These are phyloP conservation scores for Quillaja saponaria DNA, from an alignment of 306 rosid genomes.

Conservation along the genomic window DNA sequence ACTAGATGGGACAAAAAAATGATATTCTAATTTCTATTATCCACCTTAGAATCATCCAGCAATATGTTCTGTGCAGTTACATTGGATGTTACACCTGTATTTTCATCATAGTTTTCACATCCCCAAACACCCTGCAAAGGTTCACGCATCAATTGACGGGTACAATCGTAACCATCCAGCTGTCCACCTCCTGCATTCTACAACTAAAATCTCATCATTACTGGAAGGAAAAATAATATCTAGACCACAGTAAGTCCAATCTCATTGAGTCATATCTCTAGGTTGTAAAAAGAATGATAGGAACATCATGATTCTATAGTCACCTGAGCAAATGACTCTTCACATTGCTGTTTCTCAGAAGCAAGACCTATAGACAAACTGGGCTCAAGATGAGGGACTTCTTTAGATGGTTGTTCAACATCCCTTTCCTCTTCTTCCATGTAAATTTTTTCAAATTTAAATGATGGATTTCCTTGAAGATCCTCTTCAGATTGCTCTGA, in stretches of 20 bases:
- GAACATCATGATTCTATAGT: background rate
- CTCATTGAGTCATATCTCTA: background rate
- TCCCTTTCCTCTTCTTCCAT: conserved; percentile 7
- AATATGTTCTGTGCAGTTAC: conserved; percentile 33
- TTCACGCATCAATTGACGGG: conserved; percentile 23
- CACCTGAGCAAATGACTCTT: conserved; percentile 32
- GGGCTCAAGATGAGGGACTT: conserved; percentile 16
- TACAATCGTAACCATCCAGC: conserved; percentile 19
- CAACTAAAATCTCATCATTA: conserved; percentile 14
- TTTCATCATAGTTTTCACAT: conserved; percentile 30
- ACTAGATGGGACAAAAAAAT: conserved; percentile 1
- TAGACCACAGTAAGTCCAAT: background rate
- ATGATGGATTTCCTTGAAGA: conserved; percentile 19
- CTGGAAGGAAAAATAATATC: conserved; percentile 1
- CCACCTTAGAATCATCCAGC: conserved; percentile 48
- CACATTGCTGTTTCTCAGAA: conserved; percentile 15
- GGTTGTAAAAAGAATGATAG: background rate
- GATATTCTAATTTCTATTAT: conserved; percentile 4
- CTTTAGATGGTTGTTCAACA: conserved; percentile 7
- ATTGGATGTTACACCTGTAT: conserved; percentile 32
- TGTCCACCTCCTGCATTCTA: conserved; percentile 22
- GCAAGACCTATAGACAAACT: conserved; percentile 10
- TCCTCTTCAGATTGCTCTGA: conserved; percentile 17
- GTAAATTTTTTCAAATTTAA: background rate
- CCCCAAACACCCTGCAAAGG: conserved; percentile 36